Conservation (phyloP, 768 basidiomycete genomes). For the Lactarius tabidus region DNA sequence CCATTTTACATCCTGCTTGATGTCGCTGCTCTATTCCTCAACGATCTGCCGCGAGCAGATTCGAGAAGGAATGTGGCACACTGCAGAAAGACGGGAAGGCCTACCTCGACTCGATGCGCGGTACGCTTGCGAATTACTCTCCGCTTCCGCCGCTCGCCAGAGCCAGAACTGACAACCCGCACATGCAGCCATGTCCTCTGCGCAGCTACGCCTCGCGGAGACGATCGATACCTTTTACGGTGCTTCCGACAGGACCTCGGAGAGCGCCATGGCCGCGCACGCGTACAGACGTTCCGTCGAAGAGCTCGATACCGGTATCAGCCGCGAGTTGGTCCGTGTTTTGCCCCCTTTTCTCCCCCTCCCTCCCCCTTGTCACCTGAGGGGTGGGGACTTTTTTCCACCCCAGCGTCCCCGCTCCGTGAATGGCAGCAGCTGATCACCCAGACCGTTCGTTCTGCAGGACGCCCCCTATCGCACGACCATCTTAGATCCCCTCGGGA, state of each 20-base stretch:
- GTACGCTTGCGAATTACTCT: slow-evolving; percentile 40
- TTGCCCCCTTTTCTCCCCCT: neutral
- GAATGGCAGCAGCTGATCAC: slow-evolving; percentile 6
- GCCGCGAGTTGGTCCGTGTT: slow-evolving; percentile 74
- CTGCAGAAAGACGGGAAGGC: slow-evolving; percentile 95
- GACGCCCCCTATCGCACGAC: slow-evolving; percentile 94
- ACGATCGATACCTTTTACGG: slow-evolving; percentile 92
- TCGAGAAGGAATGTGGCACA: slow-evolving; percentile 92
- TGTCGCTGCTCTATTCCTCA: too few relatives aligned
- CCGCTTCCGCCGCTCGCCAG: neutral
- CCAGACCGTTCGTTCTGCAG: slow-evolving; percentile 37
- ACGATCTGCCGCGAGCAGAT: slow-evolving; percentile 56
- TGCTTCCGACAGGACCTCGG: slow-evolving; percentile 76
- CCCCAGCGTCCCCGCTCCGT: neutral
- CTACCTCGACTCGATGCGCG: slow-evolving; percentile 92
- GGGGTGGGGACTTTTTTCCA: neutral
- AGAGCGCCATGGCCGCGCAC: slow-evolving; percentile 95
- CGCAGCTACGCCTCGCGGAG: slow-evolving; percentile 91
- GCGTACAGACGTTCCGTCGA: slow-evolving; percentile 95
- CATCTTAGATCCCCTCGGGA: slow-evolving; percentile 91
- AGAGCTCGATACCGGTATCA: slow-evolving; percentile 83
- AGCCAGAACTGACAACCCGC: neutral
- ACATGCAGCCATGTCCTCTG: slow-evolving; percentile 78
- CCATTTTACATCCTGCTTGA: neutral
- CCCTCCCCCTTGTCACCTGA: neutral